phyloP scores from a whole-genome alignment of 305 asterid genomes.

The Fraxinus sp. region DNA sequence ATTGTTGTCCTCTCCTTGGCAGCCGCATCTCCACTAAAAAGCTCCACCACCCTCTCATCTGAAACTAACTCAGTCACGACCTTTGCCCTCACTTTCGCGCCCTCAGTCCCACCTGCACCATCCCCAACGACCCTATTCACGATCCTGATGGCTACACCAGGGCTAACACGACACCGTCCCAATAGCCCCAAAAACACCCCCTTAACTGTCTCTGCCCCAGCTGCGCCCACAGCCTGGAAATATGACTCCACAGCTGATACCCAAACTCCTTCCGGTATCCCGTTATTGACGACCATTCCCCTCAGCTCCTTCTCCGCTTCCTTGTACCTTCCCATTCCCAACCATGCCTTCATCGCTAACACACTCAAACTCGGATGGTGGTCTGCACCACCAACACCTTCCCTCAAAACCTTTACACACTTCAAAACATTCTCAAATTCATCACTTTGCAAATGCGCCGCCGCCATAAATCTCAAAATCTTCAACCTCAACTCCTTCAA shows the following conservation, averaged over 20 bases:
- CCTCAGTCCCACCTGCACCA: slow-evolving; percentile 57
- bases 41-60: slow-evolving; percentile 80
- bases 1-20: slow-evolving; percentile 80
- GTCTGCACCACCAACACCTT: slow-evolving; percentile 59
- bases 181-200: slow-evolving; percentile 79
- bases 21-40: slow-evolving; percentile 68
- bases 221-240: slow-evolving; percentile 80
- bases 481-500: slow-evolving; percentile 81
- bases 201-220: slow-evolving; percentile 80
- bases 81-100: slow-evolving; percentile 62
- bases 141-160: slow-evolving; percentile 76
- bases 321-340: slow-evolving; percentile 71
- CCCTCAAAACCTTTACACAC: slow-evolving; percentile 86
- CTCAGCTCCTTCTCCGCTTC: slow-evolving; percentile 96
- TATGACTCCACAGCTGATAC: slow-evolving; percentile 89
- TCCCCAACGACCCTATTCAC: slow-evolving; percentile 72
- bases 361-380: slow-evolving; percentile 88
- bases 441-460: slow-evolving; percentile 81
- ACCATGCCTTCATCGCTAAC: slow-evolving; percentile 96
- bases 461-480: slow-evolving; percentile 83
- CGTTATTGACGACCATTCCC: slow-evolving; percentile 74
- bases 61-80: slow-evolving; percentile 80
- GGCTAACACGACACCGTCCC: slow-evolving; percentile 82
- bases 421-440: slow-evolving; percentile 89
- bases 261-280: slow-evolving; percentile 94